phyloP scores from a whole-genome alignment of 2,329 filamentous ascomycete genomes.

The Paracamarosporium sp. region DNA sequence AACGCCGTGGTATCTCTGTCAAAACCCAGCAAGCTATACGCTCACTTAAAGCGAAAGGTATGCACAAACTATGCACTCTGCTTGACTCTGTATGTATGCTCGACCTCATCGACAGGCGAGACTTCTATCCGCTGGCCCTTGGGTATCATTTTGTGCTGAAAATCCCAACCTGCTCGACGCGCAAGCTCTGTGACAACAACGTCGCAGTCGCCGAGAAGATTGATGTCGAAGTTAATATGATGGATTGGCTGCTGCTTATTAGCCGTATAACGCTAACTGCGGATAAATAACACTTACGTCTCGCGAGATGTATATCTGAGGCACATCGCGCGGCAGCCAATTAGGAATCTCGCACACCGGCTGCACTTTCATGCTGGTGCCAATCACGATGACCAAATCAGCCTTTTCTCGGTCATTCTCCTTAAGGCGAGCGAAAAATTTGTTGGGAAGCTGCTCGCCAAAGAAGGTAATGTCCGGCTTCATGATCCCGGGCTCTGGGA shows the following conservation, averaged over 20 bases:
- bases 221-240: conserved; percentile 95
- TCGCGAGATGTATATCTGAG: conserved; percentile 88
- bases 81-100: conserved; percentile 39
- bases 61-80: neutral
- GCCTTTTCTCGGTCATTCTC: conserved; percentile 79
- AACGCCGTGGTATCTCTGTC: conserved; percentile 6
- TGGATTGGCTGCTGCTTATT: conserved; percentile 66
- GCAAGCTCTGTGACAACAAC: conserved; percentile 87
- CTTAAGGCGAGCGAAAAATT: conserved; percentile 82
- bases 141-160: conserved; percentile 85
- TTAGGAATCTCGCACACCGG: conserved; percentile 92
- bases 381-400: conserved; percentile 94
- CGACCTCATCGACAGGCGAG: conserved; percentile 35
- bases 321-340: conserved; percentile 77
- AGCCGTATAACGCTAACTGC: neutral
- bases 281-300: conserved; percentile 58
- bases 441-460: conserved; percentile 84
- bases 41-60: neutral
- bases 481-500: conserved; percentile 80
- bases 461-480: conserved; percentile 99
- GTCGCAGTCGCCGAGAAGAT: conserved; percentile 94
- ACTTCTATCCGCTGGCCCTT: conserved; percentile 68
- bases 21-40: neutral
- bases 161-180: conserved; percentile 78
- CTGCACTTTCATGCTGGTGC: conserved; percentile 93